phyloP scores from a whole-genome alignment of 2,329 filamentous ascomycete genomes.

The Tolypocladium ovalisporum region DNA sequence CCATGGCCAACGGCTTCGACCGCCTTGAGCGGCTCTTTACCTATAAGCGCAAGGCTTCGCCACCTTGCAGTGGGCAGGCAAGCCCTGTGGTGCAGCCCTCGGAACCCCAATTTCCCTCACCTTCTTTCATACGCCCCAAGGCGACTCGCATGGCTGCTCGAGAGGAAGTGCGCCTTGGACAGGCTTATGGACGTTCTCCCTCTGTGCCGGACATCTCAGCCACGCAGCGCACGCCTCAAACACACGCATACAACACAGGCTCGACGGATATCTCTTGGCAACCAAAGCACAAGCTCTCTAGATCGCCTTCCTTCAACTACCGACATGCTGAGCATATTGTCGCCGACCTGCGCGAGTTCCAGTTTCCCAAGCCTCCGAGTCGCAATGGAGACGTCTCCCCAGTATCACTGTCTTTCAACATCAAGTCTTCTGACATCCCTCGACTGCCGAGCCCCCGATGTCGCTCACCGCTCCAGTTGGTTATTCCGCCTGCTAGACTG shows the following conservation, averaged over 20 bases:
- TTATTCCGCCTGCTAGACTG: constrained; percentile 10
- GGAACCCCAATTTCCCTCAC: constrained; percentile 33
- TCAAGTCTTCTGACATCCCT: constrained; percentile 10
- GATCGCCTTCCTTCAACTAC: constrained; percentile 14
- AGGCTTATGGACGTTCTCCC: constrained; percentile 16
- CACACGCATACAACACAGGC: constrained; percentile 5
- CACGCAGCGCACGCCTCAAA: constrained; percentile 2
- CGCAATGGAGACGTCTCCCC: constrained; percentile 14
- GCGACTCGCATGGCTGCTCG: constrained; percentile 45
- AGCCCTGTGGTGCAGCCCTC: constrained; percentile 10
- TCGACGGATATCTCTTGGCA: constrained; percentile 5
- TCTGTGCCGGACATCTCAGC: constrained; percentile 11
- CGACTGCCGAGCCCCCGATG: constrained; percentile 14
- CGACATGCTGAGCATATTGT: constrained; percentile 11
- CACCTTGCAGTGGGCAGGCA: constrained; percentile 12
- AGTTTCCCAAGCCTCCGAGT: constrained; percentile 24
- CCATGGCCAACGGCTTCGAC: constrained; percentile 38
- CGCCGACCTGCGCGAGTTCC: constrained; percentile 22
- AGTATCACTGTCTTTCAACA: constrained; percentile 10
- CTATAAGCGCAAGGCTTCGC: constrained; percentile 26
- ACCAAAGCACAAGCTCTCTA: constrained; percentile 3
- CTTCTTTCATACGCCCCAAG: constrained; percentile 46
- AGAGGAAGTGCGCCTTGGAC: constrained; percentile 29
- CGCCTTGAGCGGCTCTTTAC: constrained; percentile 42
- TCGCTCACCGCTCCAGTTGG: constrained; percentile 12